Conservation (phyloP, 768 basidiomycete genomes). For the Saitozyma podzolica region DNA sequence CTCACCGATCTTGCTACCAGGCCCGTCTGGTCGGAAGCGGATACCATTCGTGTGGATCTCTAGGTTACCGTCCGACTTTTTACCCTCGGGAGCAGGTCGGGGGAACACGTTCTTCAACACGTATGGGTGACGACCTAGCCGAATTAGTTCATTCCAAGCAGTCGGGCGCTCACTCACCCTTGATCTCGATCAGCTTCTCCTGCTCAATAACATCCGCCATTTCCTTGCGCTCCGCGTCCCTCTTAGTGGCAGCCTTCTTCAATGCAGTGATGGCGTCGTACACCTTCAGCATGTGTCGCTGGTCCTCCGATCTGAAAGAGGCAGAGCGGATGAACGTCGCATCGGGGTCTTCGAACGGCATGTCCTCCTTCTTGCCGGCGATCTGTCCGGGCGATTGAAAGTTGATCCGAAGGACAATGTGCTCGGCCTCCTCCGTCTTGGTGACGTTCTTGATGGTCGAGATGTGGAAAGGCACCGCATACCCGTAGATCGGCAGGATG, state of each 20-base stretch:
- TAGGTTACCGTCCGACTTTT: slow-evolving; percentile 87
- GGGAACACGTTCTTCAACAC: slow-evolving; percentile 90
- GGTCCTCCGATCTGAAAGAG: slow-evolving; percentile 87
- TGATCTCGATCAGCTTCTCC: slow-evolving; percentile 81
- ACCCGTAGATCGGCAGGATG: slow-evolving; percentile 89
- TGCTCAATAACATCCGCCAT: slow-evolving; percentile 98
- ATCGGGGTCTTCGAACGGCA: slow-evolving; percentile 84
- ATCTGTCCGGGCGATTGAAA: slow-evolving; percentile 98
- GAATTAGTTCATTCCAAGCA: not conserved
- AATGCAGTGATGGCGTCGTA: slow-evolving; percentile 90
- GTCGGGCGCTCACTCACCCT: slow-evolving; percentile 56
- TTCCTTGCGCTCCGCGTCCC: slow-evolving; percentile 96
- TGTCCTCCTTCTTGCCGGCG: slow-evolving; percentile 97
- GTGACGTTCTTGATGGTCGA: slow-evolving; percentile 97
- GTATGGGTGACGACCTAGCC: slow-evolving; percentile 64
- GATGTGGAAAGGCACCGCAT: slow-evolving; percentile 95
- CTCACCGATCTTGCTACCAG: slow-evolving; percentile 64
- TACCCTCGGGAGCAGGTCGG: slow-evolving; percentile 90
- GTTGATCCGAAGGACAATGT: slow-evolving; percentile 91
- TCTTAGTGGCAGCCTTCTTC: slow-evolving; percentile 95
- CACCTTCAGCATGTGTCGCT: slow-evolving; percentile 81
- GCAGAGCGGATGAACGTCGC: slow-evolving; percentile 94
- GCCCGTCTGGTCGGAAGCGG: slow-evolving; percentile 61
- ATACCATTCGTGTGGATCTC: slow-evolving; percentile 98
- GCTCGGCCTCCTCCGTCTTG: slow-evolving; percentile 95